Evolutionary conservation across 345 rosid genomes (phyloP).

Genomic region (Populus euphratica): DNA sequence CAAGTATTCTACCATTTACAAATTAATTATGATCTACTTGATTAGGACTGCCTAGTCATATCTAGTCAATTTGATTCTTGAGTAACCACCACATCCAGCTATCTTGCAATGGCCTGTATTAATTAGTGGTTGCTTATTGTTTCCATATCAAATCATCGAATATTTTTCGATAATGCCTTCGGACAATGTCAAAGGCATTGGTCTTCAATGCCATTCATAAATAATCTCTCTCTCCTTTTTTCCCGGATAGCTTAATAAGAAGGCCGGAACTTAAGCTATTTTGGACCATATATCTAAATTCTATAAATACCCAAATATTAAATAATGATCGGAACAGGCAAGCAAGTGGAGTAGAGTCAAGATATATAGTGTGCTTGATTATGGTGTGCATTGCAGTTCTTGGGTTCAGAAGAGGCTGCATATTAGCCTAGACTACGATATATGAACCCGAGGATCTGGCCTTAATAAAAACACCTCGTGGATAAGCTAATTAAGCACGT

Average conservation of each 20-base stretch:
- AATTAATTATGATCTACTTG: neutral
- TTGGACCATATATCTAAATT: too few species aligned
- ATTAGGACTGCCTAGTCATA: neutral
- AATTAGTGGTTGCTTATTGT: neutral
- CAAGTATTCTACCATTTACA: neutral
- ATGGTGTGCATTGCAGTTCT: neutral
- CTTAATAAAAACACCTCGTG: neutral
- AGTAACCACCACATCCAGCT: constrained; percentile 5
- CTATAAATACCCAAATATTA: too few species aligned
- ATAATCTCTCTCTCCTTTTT: neutral
- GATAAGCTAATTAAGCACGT: neutral
- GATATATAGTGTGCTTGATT: neutral
- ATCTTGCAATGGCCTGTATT: neutral
- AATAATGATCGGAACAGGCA: neutral
- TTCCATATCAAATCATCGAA: neutral
- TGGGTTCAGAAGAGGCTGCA: neutral
- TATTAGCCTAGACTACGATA: too few species aligned
- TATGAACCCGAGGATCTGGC: neutral
- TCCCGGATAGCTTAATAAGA: neutral
- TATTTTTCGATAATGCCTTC: neutral
- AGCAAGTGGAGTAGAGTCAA: neutral
- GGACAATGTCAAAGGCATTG: too few species aligned
- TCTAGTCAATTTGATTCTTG: constrained; percentile 12
- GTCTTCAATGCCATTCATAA: neutral
- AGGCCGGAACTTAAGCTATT: neutral